phyloP scores from a whole-genome alignment of 2,329 filamentous ascomycete species.

The Hypoxylon sp. region DNA sequence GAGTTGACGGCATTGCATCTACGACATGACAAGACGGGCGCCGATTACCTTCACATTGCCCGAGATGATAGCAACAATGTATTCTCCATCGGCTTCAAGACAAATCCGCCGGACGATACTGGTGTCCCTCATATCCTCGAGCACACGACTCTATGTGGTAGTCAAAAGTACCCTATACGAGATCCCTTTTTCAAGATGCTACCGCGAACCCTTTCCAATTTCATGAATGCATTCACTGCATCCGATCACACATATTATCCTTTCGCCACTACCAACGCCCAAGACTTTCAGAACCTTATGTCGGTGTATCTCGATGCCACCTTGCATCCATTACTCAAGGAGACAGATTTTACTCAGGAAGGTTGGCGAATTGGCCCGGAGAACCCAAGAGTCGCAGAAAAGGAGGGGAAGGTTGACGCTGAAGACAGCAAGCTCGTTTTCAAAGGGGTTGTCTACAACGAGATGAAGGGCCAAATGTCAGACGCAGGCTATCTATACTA shows the following conservation, averaged over 20 bases:
- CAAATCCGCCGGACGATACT: conserved; percentile 95
- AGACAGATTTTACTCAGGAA: conserved; percentile 93
- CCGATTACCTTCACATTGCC: conserved; percentile 94
- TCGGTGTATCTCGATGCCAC: conserved; percentile 97
- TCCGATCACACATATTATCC: conserved; percentile 97
- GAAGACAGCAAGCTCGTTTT: conserved; percentile 81
- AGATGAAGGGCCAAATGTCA: conserved; percentile 99
- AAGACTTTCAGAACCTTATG: conserved; percentile 96
- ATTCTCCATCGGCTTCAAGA: conserved; percentile 99
- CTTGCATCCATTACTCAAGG: conserved; percentile 85
- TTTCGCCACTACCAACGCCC: conserved; percentile 93
- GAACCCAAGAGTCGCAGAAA: conserved; percentile 71
- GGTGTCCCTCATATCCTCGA: conserved; percentile 97
- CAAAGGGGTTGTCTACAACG: conserved; percentile 98
- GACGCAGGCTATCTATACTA: conserved; percentile 97
- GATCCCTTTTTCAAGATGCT: conserved; percentile 99
- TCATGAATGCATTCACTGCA: conserved; percentile 99
- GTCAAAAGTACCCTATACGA: conserved; percentile 96
- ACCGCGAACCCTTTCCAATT: conserved; percentile 96
- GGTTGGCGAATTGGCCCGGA: conserved; percentile 96
- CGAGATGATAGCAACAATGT: conserved; percentile 98
- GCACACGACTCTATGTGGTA: conserved; percentile 96
- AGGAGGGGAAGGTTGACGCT: conserved; percentile 52
- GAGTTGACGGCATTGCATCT: conserved; percentile 91
- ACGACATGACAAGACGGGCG: conserved; percentile 92